Conservation (phyloP, 768 basidiomycete genomes). For the Agrocybe pediades region DNA sequence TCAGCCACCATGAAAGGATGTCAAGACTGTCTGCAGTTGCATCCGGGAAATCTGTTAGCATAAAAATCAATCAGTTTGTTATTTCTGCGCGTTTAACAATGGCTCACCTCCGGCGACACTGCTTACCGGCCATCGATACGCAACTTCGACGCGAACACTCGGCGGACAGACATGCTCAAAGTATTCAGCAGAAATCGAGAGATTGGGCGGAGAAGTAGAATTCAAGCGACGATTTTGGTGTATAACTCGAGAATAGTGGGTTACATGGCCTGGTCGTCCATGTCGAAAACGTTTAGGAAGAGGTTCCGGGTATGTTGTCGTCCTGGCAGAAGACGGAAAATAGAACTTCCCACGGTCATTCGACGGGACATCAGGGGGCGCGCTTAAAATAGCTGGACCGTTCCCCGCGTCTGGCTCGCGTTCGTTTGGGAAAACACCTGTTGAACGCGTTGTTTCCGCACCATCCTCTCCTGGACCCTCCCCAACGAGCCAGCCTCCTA, state of each 20-base stretch:
- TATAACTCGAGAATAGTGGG: no score
- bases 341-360: no score
- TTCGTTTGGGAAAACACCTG: no score
- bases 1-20: conserved; percentile 54
- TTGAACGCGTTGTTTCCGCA: no score
- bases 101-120: neutral
- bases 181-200: conserved; percentile 50
- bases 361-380: no score
- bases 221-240: no score
- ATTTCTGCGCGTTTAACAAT: neutral
- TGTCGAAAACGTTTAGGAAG: no score
- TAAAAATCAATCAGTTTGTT: neutral
- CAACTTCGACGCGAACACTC: conserved; percentile 23
- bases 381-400: no score
- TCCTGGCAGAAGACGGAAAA: no score
- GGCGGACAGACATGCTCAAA: conserved; percentile 51
- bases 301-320: no score
- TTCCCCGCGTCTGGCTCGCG: no score
- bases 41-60: conserved; percentile 26
- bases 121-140: conserved; percentile 28
- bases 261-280: no score
- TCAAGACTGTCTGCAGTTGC: conserved; percentile 38
- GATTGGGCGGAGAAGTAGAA: conserved; percentile 6
- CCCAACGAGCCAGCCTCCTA: conserved; percentile 58
- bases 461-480: neutral